Base-by-base conservation (phyloP, 225 moss, liverwort and hornwort genomes). In the Bryum argenteum region DNA sequence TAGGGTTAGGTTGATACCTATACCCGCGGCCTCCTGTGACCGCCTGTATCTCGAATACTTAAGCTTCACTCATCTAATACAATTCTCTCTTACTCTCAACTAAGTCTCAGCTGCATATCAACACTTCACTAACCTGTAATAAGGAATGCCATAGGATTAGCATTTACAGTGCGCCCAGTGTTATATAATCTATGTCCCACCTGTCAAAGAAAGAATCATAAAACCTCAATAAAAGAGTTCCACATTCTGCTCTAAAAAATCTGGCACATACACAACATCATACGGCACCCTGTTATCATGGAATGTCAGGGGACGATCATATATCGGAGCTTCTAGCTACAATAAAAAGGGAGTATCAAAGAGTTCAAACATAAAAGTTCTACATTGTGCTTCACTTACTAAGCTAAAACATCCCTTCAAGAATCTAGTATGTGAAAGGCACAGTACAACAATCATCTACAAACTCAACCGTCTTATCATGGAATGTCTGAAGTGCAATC, bases 121-220 rank as follows among this genome's bases (percentile, higher is more conserved):
- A n/a, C n/a, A n/a, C 63, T 28, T 56, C 19, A 41, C 53, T 44
- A 67, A 89, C 89, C 87, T 82, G 82, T 80, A 16, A 84, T 54
- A 43, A 89, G 47, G 61, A 89, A 80, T 13, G 84, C 79, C 82
- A 84, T 84, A 23, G 84, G 87, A 74, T 87, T 89, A 39, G 84
- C 84, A 80, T 80, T 89, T 23, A 74, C 14, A 6, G 82, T 63
- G 33, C 89, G 89, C 51, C 77, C 89, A 12, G 75, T 69, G 62
- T 82, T 84, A 80, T 89, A 84, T 59, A 89, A 84, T 55, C 89
- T 87, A 69, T 87, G 84, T 20, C 81, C 76, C 77, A 47, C 73
- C 80, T 78, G 81, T n/a, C 26, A 69, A 54, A 3, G 52, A n/a
- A 67, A 22, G 18, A 68, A 18, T 16, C 53, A 66, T 47, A 17